These are phyloP conservation scores for Marasmius fiardii DNA, from an alignment of 1,284 basidiomycete genomes.

Conservation along the genomic window DNA sequence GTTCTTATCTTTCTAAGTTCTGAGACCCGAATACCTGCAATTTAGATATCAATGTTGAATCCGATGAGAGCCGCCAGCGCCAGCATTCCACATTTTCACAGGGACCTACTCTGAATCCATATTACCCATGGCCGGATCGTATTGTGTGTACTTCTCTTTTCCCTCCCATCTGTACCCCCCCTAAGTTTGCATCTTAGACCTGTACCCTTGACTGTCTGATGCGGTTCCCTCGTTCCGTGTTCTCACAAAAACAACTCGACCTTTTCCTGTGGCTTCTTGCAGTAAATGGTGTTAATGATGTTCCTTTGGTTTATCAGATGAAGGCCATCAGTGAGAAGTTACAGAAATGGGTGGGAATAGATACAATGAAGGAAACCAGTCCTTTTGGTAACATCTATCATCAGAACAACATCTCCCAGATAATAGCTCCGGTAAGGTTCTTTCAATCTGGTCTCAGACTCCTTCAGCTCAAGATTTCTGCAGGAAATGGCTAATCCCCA, in stretches of 20 bases:
- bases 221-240: conserved; percentile 31
- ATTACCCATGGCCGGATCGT: background rate
- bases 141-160: background rate
- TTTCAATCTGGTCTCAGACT: background rate
- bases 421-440: conserved; percentile 28
- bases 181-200: conserved; percentile 18
- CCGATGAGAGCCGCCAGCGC: background rate
- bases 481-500: background rate
- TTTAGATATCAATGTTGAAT: no score
- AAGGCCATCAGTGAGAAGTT: conserved; percentile 21
- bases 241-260: conserved; percentile 28
- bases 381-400: conserved; percentile 30
- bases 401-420: conserved; percentile 24
- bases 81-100: background rate
- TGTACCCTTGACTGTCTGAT: conserved; percentile 30
- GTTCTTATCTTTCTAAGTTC: no score
- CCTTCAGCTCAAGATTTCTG: background rate
- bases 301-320: conserved; percentile 25
- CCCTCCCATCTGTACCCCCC: background rate
- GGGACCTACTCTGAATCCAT: background rate
- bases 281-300: conserved; percentile 23
- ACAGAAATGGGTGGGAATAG: conserved; percentile 27
- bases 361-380: conserved; percentile 25
- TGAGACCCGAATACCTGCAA: no score
- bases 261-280: conserved; percentile 28